Evolutionary conservation across 768 basidiomycete species (phyloP), one percentile per base, ranked within the genome.

Genomic region (Glaciozyma antarctica): DNA sequence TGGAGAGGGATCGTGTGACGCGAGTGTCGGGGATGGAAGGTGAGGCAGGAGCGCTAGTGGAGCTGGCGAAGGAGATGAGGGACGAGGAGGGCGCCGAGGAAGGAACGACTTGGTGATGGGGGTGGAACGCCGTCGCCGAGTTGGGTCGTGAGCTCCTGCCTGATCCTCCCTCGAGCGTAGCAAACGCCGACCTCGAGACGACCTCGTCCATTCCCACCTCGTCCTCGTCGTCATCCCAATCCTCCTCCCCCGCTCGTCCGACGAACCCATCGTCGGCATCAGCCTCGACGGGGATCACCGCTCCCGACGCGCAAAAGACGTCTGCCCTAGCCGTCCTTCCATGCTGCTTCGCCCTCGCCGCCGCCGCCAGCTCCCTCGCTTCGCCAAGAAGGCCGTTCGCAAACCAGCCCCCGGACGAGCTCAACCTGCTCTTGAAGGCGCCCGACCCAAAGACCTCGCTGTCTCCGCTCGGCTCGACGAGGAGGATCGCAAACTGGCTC

Each of bases 361-460:
- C 22, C 41, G 51, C 48, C 6, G 51, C 55, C 4, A 45, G 3
- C 5, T 63, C 60, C 55, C 24, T n/a, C 17, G 73, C 73, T 28
- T 69, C 61, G 6, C 9, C 34, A 24, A 63, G 69, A 30, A 61
- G 44, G 4, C 43, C 17, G 12, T 56, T 22, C 21, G 62, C 52
- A 30, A 74, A 75, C 68, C 60, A 41, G 6, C 38, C 38, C 32
- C 32, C 32, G 8, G 38, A 77, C 53, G 22, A 62, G 52, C 61
- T 15, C 64, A 75, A 58, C 66, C 68, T 38, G 58, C 60, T 61
- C 61, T 77, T 74, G 16, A 78, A 65, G 28, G 76, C 72, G 49
- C 78, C 78, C 57, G 75, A 76, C 53, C 77, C 77, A 67, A 75
- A 79, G 34, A 73, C 72, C 66, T 79, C 78, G 28, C 77, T 73